Percentiles rank a stretch among this genome's conserved stretches.
phyloP scores from a whole-genome alignment of 2,329 filamentous ascomycete species.

The Ambrosiella beaveri region DNA sequence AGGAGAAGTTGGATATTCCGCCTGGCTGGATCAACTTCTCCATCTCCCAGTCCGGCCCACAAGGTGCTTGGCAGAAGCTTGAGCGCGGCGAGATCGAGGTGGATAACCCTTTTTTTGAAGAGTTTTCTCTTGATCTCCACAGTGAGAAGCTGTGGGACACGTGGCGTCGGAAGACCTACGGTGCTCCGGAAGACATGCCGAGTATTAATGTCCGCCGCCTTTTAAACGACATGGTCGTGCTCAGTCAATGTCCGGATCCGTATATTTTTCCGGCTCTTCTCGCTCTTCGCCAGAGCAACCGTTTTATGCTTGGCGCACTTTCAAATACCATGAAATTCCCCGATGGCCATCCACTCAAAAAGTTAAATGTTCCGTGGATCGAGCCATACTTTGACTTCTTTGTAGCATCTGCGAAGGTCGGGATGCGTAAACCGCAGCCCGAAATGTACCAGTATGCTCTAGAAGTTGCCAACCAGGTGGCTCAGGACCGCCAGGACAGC shows the following conservation, averaged over 20 bases:
- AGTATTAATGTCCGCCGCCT: constrained; percentile 59
- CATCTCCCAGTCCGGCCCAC: constrained; percentile 60
- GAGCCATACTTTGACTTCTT: constrained; percentile 63
- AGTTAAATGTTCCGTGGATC: constrained; percentile 37
- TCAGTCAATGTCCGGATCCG: constrained; percentile 54
- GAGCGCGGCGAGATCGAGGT: constrained; percentile 70
- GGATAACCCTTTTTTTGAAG: constrained; percentile 55
- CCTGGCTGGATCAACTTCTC: constrained; percentile 82
- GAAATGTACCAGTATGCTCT: constrained; percentile 65
- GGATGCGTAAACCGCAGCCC: constrained; percentile 72
- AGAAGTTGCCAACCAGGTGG: constrained; percentile 44
- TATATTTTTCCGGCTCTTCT: constrained; percentile 75
- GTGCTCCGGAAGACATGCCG: constrained; percentile 34
- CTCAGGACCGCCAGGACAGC: constrained; percentile 17
- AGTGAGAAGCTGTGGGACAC: constrained; percentile 48
- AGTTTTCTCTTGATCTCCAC: constrained; percentile 60
- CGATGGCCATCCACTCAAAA: constrained; percentile 48
- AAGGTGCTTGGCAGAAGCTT: constrained; percentile 74
- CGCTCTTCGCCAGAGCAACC: constrained; percentile 44
- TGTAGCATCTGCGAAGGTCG: constrained; percentile 69
- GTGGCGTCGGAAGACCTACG: constrained; percentile 25
- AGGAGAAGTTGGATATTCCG: constrained; percentile 57
- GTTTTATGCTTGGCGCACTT: constrained; percentile 62
- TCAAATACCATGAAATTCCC: constrained; percentile 87
- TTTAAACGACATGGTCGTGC: constrained; percentile 82